These are phyloP conservation scores for Ascosphaera apis DNA, from an alignment of 2,329 filamentous ascomycete species.

Conservation along the genomic window DNA sequence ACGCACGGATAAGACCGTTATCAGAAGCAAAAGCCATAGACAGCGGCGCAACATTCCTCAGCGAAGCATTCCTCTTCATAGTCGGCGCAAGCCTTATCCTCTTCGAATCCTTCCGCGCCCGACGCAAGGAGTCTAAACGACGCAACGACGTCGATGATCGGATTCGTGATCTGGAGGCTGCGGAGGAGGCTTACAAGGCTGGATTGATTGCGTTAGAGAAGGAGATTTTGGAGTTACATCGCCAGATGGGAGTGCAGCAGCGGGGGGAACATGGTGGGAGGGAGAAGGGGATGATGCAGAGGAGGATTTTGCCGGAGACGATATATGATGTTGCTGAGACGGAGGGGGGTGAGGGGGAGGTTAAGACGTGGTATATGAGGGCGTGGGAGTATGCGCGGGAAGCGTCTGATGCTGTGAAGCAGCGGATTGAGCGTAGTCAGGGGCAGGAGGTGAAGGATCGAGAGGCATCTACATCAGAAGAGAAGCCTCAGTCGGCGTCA, in stretches of 20 bases:
- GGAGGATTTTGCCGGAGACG: conserved; percentile 18
- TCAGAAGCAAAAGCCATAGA: conserved; percentile 47
- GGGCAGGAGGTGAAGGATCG: background rate
- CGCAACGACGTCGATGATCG: conserved; percentile 38
- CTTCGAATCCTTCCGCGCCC: conserved; percentile 36
- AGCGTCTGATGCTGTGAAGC: too few relatives aligned
- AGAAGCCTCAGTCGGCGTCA: too few relatives aligned
- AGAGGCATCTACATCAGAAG: background rate
- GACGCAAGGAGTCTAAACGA: conserved; percentile 35
- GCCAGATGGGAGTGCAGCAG: conserved; percentile 11
- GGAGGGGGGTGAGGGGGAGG: conserved; percentile 9
- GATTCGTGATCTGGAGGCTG: conserved; percentile 32
- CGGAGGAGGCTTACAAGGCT: conserved; percentile 17
- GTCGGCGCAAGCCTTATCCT: conserved; percentile 40
- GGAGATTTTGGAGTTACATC: conserved; percentile 20
- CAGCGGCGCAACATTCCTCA: conserved; percentile 44
- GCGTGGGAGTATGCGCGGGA: too few relatives aligned
- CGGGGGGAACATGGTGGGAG: too few relatives aligned
- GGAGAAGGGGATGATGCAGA: background rate
- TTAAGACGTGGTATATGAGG: too few relatives aligned
- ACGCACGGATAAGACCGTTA: conserved; percentile 38
- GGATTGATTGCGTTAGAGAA: conserved; percentile 23
- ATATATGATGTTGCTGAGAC: conserved; percentile 16
- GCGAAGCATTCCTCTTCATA: conserved; percentile 41
- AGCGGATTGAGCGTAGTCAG: background rate